Evolutionary conservation across 306 rosid genomes (phyloP).

Genomic region (Inga leiocalycina): DNA sequence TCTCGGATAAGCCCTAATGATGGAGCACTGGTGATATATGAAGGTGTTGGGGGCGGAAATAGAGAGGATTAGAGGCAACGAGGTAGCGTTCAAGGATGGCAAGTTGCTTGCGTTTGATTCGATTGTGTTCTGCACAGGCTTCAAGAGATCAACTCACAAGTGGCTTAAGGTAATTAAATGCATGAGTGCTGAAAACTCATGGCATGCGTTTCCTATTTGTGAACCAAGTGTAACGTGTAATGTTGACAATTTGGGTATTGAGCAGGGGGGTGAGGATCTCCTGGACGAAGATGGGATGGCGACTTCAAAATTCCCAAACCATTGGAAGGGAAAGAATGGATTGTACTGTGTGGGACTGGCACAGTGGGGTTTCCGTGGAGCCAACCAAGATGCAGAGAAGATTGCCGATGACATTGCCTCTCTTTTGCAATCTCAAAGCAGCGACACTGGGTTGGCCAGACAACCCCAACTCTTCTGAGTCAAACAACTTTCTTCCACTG

Average conservation of each 20-base stretch:
- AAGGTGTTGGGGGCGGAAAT: slow-evolving; percentile 62
- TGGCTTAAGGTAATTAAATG: slow-evolving; percentile 61
- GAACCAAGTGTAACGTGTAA: background rate
- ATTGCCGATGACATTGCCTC: slow-evolving; percentile 56
- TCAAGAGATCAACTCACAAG: slow-evolving; percentile 60
- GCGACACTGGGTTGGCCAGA: background rate
- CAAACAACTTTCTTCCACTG: too few species aligned
- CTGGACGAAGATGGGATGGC: slow-evolving; percentile 63
- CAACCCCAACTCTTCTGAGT: background rate
- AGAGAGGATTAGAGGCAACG: slow-evolving; percentile 41
- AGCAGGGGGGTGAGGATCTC: slow-evolving; percentile 61
- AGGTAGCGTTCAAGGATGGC: slow-evolving; percentile 48
- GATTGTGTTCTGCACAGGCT: slow-evolving; percentile 74
- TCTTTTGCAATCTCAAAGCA: background rate
- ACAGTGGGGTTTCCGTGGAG: slow-evolving; percentile 57
- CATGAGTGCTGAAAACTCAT: background rate
- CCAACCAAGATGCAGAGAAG: slow-evolving; percentile 54
- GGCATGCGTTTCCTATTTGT: background rate
- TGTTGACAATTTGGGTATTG: background rate
- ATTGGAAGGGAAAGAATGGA: slow-evolving; percentile 71
- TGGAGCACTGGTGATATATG: background rate
- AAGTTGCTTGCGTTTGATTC: slow-evolving; percentile 54
- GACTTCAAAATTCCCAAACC: slow-evolving; percentile 40
- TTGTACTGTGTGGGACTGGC: slow-evolving; percentile 69
- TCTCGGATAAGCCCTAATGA: background rate